phyloP scores from a whole-genome alignment of 495 filamentous ascomycete genomes.

The Tuber calosporum region DNA sequence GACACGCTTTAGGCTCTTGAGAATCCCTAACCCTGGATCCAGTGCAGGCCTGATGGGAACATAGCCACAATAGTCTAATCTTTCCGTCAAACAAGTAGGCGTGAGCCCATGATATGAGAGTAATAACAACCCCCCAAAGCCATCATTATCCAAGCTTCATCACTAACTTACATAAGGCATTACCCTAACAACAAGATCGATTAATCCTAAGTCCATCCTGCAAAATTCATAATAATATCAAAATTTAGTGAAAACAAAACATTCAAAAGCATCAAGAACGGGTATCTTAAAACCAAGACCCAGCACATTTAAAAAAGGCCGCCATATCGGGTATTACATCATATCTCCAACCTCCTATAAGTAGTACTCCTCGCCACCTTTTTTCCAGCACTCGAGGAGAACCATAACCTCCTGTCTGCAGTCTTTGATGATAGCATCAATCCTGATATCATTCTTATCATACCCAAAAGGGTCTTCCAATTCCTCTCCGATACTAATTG shows the following conservation, averaged over 20 bases:
- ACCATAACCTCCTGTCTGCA: slow-evolving; percentile 58
- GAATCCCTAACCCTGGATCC: background rate
- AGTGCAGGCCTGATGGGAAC: background rate
- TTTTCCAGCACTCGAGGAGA: slow-evolving; percentile 59
- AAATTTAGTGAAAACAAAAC: background rate
- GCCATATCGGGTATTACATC: background rate
- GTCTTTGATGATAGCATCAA: slow-evolving; percentile 67
- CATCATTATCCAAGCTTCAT: background rate
- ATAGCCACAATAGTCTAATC: background rate
- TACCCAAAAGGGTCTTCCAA: slow-evolving; percentile 71
- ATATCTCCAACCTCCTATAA: slow-evolving; percentile 3
- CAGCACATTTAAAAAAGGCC: background rate
- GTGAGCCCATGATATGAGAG: background rate
- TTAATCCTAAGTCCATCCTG: background rate
- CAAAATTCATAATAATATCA: background rate
- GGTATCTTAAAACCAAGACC: background rate
- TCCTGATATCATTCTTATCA: slow-evolving; percentile 71
- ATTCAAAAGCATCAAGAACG: background rate
- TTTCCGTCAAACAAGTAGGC: background rate
- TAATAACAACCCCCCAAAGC: background rate
- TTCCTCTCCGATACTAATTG: slow-evolving; percentile 56
- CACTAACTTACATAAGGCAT: background rate
- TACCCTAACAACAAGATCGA: background rate
- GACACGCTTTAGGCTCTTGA: background rate
- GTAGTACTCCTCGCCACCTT: slow-evolving; percentile 37